Percentiles rank a stretch among this genome's conserved stretches.
These are phyloP conservation scores for Ceratobasidium sp. DNA, from an alignment of 1,284 basidiomycete genomes.

Conservation along the genomic window DNA sequence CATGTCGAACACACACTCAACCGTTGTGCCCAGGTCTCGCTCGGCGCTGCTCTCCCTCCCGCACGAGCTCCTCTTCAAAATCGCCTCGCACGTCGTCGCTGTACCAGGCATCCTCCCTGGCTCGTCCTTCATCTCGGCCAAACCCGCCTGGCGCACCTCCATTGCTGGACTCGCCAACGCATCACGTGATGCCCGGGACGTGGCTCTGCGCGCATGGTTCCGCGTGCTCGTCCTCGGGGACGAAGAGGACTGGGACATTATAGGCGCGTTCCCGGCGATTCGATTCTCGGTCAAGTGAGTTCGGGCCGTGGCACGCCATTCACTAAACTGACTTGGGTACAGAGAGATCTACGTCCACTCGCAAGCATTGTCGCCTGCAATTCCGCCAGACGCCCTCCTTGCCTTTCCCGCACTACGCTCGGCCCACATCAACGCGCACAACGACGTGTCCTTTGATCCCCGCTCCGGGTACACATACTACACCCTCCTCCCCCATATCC, in stretches of 20 bases:
- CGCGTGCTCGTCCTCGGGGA: conserved; percentile 13
- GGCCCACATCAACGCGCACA: conserved; percentile 39
- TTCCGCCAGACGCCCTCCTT: conserved; percentile 9
- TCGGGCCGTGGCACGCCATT: no score
- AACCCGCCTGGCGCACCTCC: conserved; percentile 14
- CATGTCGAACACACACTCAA: not conserved
- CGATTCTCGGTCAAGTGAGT: conserved; percentile 33
- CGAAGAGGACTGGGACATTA: conserved; percentile 35
- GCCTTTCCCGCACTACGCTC: conserved; percentile 30
- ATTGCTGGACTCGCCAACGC: conserved; percentile 35
- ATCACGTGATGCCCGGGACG: conserved; percentile 29
- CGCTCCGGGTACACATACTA: conserved; percentile 30
- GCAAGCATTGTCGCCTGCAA: conserved; percentile 4
- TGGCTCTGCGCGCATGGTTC: conserved; percentile 34
- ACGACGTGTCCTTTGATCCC: conserved; percentile 37
- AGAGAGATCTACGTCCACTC: conserved; percentile 39
- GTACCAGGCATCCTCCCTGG: conserved; percentile 18
- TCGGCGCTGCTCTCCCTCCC: conserved; percentile 21
- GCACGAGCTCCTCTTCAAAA: conserved; percentile 25
- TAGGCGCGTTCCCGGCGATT: not conserved
- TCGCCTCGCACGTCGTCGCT: conserved; percentile 20
- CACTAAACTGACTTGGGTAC: no score
- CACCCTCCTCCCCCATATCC: conserved; percentile 26
- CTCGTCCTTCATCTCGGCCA: conserved; percentile 33
- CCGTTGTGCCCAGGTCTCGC: not conserved